phyloP scores from a whole-genome alignment of 768 basidiomycete species.

The Cyclocybe aegerita region DNA sequence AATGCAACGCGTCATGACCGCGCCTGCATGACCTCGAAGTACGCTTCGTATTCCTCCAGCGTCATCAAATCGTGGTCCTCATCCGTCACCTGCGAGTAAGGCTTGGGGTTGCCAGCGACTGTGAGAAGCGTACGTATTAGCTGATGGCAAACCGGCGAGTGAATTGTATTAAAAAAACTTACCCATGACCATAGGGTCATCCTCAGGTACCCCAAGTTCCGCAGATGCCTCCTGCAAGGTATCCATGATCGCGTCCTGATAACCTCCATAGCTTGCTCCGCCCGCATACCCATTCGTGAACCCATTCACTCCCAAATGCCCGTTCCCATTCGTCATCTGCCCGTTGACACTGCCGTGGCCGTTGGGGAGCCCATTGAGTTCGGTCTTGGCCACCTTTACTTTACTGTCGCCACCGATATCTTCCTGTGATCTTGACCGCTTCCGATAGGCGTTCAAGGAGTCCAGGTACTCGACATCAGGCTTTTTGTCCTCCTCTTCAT shows the following conservation, averaged over 20 bases:
- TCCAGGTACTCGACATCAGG: constrained; percentile 66
- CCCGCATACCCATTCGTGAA: not conserved
- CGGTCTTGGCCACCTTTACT: constrained; percentile 43
- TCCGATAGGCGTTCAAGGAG: constrained; percentile 69
- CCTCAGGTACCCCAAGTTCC: constrained; percentile 23
- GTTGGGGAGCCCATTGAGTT: constrained; percentile 15
- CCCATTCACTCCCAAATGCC: constrained; percentile 21
- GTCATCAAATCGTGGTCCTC: constrained; percentile 94
- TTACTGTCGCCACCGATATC: constrained; percentile 46
- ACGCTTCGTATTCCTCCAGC: constrained; percentile 86
- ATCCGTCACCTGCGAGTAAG: constrained; percentile 82
- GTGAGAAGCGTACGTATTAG: not conserved
- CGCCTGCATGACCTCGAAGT: constrained; percentile 67
- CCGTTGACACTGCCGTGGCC: constrained; percentile 16
- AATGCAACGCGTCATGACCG: constrained; percentile 24
- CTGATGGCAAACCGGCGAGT: not conserved
- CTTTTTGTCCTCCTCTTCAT: constrained; percentile 72
- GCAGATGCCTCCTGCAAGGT: constrained; percentile 19
- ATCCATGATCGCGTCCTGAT: constrained; percentile 19
- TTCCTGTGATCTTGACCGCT: constrained; percentile 69
- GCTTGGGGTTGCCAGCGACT: constrained; percentile 78
- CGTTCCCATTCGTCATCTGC: constrained; percentile 11
- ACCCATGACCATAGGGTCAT: constrained; percentile 75
- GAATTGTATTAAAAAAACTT: constrained; percentile 20
- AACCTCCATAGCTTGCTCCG: not conserved